A percentile compares a stretch with the other conserved stretches of the same genome.
Conservation (phyloP, 441 rosid species). For the Erysimum cheiri region DNA sequence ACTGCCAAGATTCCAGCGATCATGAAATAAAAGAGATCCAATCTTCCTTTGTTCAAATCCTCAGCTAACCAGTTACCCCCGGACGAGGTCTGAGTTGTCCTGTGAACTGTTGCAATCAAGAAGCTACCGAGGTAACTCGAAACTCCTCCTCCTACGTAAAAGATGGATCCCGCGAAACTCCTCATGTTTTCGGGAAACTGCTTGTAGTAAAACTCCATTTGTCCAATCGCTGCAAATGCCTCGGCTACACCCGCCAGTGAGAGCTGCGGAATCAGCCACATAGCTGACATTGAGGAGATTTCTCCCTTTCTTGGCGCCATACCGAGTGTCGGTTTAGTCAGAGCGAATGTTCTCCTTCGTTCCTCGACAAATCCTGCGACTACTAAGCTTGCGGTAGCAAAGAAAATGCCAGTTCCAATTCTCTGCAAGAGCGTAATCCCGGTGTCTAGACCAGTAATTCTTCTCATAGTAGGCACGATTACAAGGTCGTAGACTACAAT, state of each 20-base stretch:
- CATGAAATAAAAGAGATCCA: conserved; percentile 69
- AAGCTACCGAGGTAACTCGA: conserved; percentile 68
- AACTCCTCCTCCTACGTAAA: conserved; percentile 60
- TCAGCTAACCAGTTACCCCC: conserved; percentile 77
- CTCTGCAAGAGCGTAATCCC: conserved; percentile 82
- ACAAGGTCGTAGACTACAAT: conserved; percentile 70
- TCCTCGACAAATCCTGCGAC: conserved; percentile 64
- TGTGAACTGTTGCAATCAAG: conserved; percentile 65
- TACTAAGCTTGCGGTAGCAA: conserved; percentile 54
- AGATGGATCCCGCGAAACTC: conserved; percentile 77
- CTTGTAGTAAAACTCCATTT: conserved; percentile 76
- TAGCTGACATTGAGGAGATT: conserved; percentile 75
- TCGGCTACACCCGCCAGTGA: conserved; percentile 68
- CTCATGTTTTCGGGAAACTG: conserved; percentile 91
- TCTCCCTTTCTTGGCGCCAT: conserved; percentile 67
- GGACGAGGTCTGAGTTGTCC: conserved; percentile 50
- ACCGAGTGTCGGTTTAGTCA: conserved; percentile 67
- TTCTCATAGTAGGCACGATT: conserved; percentile 58
- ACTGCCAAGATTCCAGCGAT: conserved; percentile 59
- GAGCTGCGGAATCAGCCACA: conserved; percentile 79
- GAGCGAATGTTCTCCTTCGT: conserved; percentile 58
- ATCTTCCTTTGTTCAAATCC: conserved; percentile 77
- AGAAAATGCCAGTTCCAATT: conserved; percentile 63
- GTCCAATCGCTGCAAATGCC: conserved; percentile 64
- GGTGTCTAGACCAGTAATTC: conserved; percentile 64